Conservation (phyloP, 2,329 filamentous ascomycete genomes). For the Talaromyces islandicus region DNA sequence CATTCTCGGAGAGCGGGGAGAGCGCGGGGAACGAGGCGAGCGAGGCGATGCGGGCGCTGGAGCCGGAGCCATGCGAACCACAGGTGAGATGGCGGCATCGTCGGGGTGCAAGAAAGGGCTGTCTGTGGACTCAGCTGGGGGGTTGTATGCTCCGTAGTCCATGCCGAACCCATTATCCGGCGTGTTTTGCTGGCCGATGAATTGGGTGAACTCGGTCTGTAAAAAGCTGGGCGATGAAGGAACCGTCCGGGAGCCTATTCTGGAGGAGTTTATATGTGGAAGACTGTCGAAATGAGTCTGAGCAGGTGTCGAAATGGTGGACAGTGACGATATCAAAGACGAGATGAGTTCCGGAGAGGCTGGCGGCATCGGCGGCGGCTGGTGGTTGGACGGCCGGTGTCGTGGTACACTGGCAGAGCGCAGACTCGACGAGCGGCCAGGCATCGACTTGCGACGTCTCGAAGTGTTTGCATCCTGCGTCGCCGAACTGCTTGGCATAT, state of each 20-base stretch:
- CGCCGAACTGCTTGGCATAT: neutral
- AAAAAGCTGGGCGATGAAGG: conserved; percentile 27
- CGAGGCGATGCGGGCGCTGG: conserved; percentile 47
- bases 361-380: conserved; percentile 28
- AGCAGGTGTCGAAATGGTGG: conserved; percentile 57
- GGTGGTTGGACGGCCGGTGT: conserved; percentile 20
- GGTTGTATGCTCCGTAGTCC: conserved; percentile 63
- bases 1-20: conserved; percentile 56
- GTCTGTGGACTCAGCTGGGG: conserved; percentile 46
- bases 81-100: conserved; percentile 59
- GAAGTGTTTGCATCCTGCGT: conserved; percentile 16
- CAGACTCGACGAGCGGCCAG: conserved; percentile 21
- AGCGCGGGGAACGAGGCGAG: conserved; percentile 53
- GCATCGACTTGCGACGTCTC: conserved; percentile 39
- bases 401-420: conserved; percentile 18
- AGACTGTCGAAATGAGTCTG: conserved; percentile 63
- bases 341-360: conserved; percentile 49
- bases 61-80: conserved; percentile 75
- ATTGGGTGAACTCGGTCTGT: conserved; percentile 14
- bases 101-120: conserved; percentile 47
- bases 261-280: conserved; percentile 33
- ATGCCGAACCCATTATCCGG: conserved; percentile 54
- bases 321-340: conserved; percentile 57
- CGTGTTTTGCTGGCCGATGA: conserved; percentile 15
- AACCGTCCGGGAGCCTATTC: conserved; percentile 23